Evolutionary conservation across 257 asterid species (phyloP).

Genomic region (Solanum ossicruentum): DNA sequence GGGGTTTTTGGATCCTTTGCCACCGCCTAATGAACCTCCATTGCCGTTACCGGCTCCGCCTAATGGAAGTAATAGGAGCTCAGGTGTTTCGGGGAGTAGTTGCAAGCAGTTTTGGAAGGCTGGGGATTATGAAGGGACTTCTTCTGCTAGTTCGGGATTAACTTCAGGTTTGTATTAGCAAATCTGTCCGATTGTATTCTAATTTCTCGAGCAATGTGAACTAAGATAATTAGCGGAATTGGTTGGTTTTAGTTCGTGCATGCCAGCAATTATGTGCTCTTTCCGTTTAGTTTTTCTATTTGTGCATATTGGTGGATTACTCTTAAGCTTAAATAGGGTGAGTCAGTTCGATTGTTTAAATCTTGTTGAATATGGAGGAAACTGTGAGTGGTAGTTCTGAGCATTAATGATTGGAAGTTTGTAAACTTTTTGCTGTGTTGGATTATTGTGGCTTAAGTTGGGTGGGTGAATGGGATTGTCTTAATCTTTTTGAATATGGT

Average conservation of each 20-base stretch:
- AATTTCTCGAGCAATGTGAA: background rate
- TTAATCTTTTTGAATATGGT: background rate
- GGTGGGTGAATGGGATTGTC: background rate
- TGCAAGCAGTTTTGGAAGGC: conserved; percentile 92
- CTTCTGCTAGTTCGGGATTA: conserved; percentile 29
- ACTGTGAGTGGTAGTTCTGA: background rate
- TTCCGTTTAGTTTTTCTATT: background rate
- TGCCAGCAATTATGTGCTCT: background rate
- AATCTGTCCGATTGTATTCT: background rate
- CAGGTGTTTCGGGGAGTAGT: conserved; percentile 1
- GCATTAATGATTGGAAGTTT: background rate
- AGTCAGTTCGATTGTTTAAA: background rate
- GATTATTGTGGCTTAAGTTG: background rate
- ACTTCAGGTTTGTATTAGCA: conserved; percentile 21
- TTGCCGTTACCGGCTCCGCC: conserved; percentile 16
- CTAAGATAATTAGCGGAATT: background rate
- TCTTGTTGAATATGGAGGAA: background rate
- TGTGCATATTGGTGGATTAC: background rate
- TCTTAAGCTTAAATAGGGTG: background rate
- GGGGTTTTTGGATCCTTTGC: conserved; percentile 75
- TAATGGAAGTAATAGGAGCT: background rate
- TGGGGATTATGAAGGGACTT: conserved; percentile 62
- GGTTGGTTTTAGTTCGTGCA: background rate
- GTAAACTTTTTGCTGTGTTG: background rate
- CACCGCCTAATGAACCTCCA: conserved; percentile 7